Evolutionary conservation across 768 basidiomycete species (phyloP), one percentile per base, ranked within the genome.

Genomic region (Lactarius quietus): DNA sequence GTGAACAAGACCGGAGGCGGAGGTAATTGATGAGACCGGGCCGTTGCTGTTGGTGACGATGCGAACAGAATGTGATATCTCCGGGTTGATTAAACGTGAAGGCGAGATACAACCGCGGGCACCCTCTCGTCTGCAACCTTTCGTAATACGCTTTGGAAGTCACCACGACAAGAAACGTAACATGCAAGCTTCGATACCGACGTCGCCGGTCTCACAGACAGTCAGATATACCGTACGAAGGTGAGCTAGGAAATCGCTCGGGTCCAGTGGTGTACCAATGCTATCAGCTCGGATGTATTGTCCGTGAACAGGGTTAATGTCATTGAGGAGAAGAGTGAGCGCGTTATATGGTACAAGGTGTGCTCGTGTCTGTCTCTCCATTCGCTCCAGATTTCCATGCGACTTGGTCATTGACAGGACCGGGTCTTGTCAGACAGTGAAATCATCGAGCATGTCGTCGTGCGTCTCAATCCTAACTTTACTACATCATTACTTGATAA

Each of bases 321-420:
- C 1, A 77, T 75, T 3, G 80, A 83, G 65, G 88, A 89, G 72
- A 78, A 77, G 36, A 81, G 84, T 3, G 80, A 82, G 5, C 80
- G 79, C 48, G 80, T 91, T 3, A 74, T 86, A 23, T 92, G 89
- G 89, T 90, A 85, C 74, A 91, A 90, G 81, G 89, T 87, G 71
- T 57, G 79, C 66, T 89, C 87, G 72, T 58, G 79, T 67, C 2
- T 31, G 53, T 29, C 58, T 15, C 52, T 20, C 26, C 35, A 54
- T 35, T 28, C 17, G 36, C 6, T 51, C 48, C 14, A 23, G n/a
- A 31, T 14, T 43, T 71, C 70, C 62, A 75, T 58, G 61, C 62
- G 43, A 69, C 43, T 43, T 31, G 52, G 29, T 52, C 48, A 39
- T 64, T 68, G 69, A 78, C 33, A 92, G 90, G 89, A 92, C 80